phyloP scores from a whole-genome alignment of 371 early-diverging fungal species.

The Mucor racemosus region DNA sequence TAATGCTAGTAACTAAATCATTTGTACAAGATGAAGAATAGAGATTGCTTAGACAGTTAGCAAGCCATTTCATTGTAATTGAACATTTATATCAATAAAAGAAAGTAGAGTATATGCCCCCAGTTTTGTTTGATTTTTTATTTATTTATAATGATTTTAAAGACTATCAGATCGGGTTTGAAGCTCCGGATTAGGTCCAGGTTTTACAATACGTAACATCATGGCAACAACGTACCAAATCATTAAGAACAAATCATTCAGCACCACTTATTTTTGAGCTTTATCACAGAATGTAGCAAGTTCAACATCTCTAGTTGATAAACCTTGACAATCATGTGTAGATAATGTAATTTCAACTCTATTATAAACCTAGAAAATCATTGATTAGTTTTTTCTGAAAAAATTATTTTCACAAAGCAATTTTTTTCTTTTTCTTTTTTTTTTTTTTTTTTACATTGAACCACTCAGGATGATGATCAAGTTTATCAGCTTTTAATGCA shows the following conservation, averaged over 20 bases:
- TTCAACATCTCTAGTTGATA: slow-evolving; percentile 78
- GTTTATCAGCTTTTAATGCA: slow-evolving; percentile 88
- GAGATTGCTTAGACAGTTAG: slow-evolving; percentile 32
- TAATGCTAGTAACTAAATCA: slow-evolving; percentile 14
- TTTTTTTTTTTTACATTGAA: slow-evolving; percentile 70
- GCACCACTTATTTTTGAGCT: slow-evolving; percentile 9
- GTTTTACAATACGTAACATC: not conserved
- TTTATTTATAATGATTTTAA: not conserved
- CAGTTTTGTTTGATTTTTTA: not conserved
- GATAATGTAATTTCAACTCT: slow-evolving; percentile 86
- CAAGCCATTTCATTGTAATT: slow-evolving; percentile 41
- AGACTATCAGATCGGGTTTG: not conserved
- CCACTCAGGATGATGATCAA: slow-evolving; percentile 96
- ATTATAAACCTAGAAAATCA: slow-evolving; percentile 75
- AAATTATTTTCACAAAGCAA: not conserved
- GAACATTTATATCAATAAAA: not conserved
- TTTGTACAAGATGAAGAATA: slow-evolving; percentile 32
- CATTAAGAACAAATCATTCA: not conserved
- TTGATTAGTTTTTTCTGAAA: not conserved
- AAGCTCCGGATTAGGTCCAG: slow-evolving; percentile 5
- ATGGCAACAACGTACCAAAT: not conserved
- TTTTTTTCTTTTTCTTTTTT: not conserved
- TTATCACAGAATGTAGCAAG: slow-evolving; percentile 79
- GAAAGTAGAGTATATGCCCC: not conserved
- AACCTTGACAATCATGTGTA: slow-evolving; percentile 90